Evolutionary conservation across 768 basidiomycete genomes (phyloP).

Genomic region (Trametes cingulata): DNA sequence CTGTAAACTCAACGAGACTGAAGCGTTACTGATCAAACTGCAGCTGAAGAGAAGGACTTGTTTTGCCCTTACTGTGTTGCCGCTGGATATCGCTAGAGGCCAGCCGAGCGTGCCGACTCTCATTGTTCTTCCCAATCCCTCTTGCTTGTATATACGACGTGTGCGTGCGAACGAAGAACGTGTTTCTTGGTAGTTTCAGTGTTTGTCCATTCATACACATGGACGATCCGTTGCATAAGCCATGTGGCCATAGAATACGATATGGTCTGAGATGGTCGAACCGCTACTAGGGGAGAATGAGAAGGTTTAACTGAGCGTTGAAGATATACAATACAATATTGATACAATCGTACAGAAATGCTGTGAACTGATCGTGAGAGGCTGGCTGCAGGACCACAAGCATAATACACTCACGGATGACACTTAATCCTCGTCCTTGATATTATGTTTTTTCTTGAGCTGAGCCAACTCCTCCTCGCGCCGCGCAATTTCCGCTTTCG

Average conservation of each 20-base stretch:
- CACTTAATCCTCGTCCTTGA: conserved; percentile 65
- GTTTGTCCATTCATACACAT: no score
- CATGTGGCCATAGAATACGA: no score
- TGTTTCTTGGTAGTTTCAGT: no score
- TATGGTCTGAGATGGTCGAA: no score
- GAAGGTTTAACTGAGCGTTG: no score
- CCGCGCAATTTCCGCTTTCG: conserved; percentile 88
- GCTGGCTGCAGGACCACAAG: not conserved
- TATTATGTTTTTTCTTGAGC: conserved; percentile 84
- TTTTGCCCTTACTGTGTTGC: conserved; percentile 53
- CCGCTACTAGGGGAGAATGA: no score
- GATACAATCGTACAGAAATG: not conserved
- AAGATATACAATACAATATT: not conserved
- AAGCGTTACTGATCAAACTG: conserved; percentile 17
- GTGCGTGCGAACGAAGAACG: not conserved
- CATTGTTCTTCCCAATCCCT: not conserved
- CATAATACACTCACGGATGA: not conserved
- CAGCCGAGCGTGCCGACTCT: not conserved
- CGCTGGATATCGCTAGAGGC: conserved; percentile 6
- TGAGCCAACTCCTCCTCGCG: conserved; percentile 88
- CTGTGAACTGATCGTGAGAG: not conserved
- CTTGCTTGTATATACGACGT: not conserved
- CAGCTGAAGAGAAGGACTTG: conserved; percentile 62
- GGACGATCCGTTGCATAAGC: no score
- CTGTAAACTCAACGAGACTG: conserved; percentile 1